Evolutionary conservation across 2,329 filamentous ascomycete genomes (phyloP).

Genomic region (Pseudogymnoascus destructans): DNA sequence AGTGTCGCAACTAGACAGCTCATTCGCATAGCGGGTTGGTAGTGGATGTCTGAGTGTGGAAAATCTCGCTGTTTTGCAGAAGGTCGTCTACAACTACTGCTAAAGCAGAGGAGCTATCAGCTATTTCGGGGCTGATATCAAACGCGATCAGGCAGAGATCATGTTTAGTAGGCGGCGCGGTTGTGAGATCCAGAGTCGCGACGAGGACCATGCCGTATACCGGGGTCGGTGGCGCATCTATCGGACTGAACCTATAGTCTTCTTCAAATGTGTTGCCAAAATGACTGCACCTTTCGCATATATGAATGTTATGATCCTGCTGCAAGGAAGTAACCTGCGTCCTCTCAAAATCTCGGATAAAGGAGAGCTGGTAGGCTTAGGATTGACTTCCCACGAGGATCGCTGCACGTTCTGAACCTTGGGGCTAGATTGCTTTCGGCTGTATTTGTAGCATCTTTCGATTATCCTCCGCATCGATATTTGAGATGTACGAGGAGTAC

Average conservation of each 20-base stretch:
- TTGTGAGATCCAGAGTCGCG: slow-evolving; percentile 11
- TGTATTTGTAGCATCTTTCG: slow-evolving; percentile 12
- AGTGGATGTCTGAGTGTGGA: slow-evolving; percentile 14
- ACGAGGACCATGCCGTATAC: slow-evolving; percentile 11
- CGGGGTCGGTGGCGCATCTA: slow-evolving; percentile 10
- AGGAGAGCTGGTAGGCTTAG: slow-evolving; percentile 11
- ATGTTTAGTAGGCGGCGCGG: slow-evolving; percentile 7
- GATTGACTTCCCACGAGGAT: slow-evolving; percentile 2
- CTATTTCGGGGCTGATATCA: slow-evolving; percentile 10
- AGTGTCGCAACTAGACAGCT: neutral
- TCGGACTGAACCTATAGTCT: slow-evolving; percentile 7
- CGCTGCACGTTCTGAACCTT: neutral
- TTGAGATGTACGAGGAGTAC: neutral
- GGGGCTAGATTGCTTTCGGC: slow-evolving; percentile 6
- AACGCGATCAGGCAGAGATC: slow-evolving; percentile 13
- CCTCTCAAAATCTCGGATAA: slow-evolving; percentile 12
- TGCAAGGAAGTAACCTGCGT: slow-evolving; percentile 10
- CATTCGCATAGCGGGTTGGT: neutral
- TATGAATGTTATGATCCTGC: slow-evolving; percentile 9
- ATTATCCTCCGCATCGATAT: slow-evolving; percentile 10
- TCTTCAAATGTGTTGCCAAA: slow-evolving; percentile 10
- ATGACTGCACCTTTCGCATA: slow-evolving; percentile 10
- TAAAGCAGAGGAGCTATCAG: slow-evolving; percentile 3
- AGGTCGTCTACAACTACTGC: slow-evolving; percentile 14
- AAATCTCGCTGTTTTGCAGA: slow-evolving; percentile 11